phyloP scores from a whole-genome alignment of 305 asterid species.

The Fraxinus xanthoxyloides region DNA sequence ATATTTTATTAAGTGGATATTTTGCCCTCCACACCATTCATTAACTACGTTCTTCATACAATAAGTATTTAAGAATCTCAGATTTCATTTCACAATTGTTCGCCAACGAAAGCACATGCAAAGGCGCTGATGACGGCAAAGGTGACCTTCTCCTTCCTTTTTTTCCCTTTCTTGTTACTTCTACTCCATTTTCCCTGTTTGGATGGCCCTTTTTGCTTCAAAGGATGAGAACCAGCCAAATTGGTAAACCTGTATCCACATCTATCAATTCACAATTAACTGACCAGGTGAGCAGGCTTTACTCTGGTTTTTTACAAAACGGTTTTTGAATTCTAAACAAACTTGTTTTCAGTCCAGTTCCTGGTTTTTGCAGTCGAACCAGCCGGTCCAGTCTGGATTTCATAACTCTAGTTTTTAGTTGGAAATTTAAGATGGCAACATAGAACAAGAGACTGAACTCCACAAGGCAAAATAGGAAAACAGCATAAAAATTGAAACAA shows the following conservation, averaged over 20 bases:
- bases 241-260: not conserved
- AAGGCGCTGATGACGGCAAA: not conserved
- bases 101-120: not conserved
- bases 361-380: not conserved
- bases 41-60: not conserved
- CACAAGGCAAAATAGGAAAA: conserved; percentile 11
- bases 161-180: not conserved
- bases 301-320: not conserved
- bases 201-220: not conserved
- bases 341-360: not conserved
- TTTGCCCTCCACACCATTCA: not conserved
- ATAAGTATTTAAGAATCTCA: not conserved
- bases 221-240: not conserved
- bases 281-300: not conserved
- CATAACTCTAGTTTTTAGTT: not conserved
- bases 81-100: not conserved
- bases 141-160: not conserved
- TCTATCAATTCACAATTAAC: not conserved
- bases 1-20: not conserved
- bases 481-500: conserved; percentile 9
- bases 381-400: not conserved
- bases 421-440: not conserved
- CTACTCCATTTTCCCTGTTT: not conserved
- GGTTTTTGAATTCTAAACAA: not conserved
- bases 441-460: conserved; percentile 10